These are phyloP conservation scores for Novymonas esmeraldas DNA, from an alignment of 208 protist species.

Conservation along the genomic window DNA sequence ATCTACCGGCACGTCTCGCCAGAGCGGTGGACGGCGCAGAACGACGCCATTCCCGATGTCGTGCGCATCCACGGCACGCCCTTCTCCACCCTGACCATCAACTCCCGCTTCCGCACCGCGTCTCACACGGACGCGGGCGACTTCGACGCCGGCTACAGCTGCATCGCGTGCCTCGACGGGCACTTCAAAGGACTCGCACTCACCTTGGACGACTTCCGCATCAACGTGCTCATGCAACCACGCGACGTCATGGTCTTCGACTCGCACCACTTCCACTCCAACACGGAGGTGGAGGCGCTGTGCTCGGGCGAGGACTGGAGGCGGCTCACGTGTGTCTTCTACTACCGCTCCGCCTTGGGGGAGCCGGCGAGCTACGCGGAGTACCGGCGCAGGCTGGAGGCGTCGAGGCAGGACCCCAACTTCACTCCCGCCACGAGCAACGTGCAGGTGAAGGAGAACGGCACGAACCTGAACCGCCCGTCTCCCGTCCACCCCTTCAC, in stretches of 20 bases:
- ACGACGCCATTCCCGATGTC: conserved; percentile 84
- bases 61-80: conserved; percentile 88
- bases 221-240: conserved; percentile 76
- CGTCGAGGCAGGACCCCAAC: conserved; percentile 28
- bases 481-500: conserved; percentile 44
- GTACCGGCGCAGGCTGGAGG: conserved; percentile 65
- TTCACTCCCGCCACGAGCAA: conserved; percentile 14
- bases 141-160: conserved; percentile 90
- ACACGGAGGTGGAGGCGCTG: conserved; percentile 79
- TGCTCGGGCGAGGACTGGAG: conserved; percentile 52
- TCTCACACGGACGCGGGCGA: conserved; percentile 90
- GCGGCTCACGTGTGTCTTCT: conserved; percentile 90
- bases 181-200: conserved; percentile 80
- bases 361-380: conserved; percentile 70
- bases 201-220: conserved; percentile 74
- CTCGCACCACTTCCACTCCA: conserved; percentile 92
- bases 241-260: conserved; percentile 91
- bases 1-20: conserved; percentile 77
- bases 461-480: conserved; percentile 61
- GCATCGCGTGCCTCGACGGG: conserved; percentile 84
- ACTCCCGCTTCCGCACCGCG: conserved; percentile 90
- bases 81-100: conserved; percentile 92
- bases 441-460: conserved; percentile 68
- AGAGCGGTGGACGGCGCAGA: conserved; percentile 70
- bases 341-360: conserved; percentile 83